Base-by-base conservation (phyloP, 148 eudicot species). In the Polygonum aviculare region DNA sequence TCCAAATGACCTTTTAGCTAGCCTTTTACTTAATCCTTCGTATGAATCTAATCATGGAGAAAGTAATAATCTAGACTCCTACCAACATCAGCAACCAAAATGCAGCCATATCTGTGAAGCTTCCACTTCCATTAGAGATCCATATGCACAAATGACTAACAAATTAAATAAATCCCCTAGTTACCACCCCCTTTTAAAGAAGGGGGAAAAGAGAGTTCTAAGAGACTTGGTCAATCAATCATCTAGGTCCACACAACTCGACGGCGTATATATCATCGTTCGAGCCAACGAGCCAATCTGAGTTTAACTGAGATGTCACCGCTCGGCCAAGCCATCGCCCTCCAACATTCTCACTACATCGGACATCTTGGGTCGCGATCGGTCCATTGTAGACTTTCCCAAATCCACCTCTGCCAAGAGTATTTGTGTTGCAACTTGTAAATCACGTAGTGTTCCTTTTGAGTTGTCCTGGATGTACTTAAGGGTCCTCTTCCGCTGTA, bases 371-470 rank as follows among this genome's bases (percentile, higher is more conserved):
- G 78, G 78, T 16, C 78, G 59, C 78, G 35, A 51, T 76, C 5
- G 78, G 78, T 65, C 98, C 98, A 77, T 94, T 94, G 78, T 91
- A 94, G 31, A 94, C 97, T 85, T 94, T 94, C 41, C 98, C 98
- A 77, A 94, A 94, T 70, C 98, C 98, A 77, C 98, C 98, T 81
- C 98, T 83, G 0, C 98, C 98, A 80, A 94, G 87, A 76, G 92
- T 92, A 63, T 94, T 94, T 79, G 91, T 94, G 98, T 90, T 65
- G 98, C 98, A 74, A 94, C 98, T 78, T 94, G 97, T 65, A 94
- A 77, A 77, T 94, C 98, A 78, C 97, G 80, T 49, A 94, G 80
- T 59, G 98, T 92, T 92, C 77, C 97, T 84, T 81, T 94, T 94
- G 10, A 94, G 95, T 78, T 94, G 98, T 35, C 97, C 98, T 69